Evolutionary conservation across 2,329 filamentous ascomycete species (phyloP).

Genomic region (Aspergillus sergii): DNA sequence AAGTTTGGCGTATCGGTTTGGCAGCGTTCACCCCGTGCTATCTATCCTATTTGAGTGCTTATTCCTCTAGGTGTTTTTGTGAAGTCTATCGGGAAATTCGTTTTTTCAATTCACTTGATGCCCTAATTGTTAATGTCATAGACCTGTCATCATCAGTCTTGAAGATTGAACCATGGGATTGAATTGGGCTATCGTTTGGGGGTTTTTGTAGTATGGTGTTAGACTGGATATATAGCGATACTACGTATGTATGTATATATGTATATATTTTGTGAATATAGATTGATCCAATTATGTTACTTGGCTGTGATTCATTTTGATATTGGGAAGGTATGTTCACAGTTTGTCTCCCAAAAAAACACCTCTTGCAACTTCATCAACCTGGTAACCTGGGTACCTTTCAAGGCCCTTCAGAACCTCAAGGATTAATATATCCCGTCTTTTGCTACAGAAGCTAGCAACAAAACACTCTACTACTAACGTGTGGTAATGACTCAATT

Average conservation of each 20-base stretch:
- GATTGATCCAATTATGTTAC: neutral
- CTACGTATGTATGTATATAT: constrained; percentile 5
- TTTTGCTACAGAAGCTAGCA: neutral
- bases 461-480: neutral
- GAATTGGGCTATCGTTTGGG: neutral
- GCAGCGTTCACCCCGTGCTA: constrained; percentile 9
- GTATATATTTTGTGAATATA: constrained; percentile 4
- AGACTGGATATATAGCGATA: constrained; percentile 1
- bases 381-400: too few species aligned
- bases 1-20: constrained; percentile 14
- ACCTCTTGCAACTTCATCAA: too few species aligned
- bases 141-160: constrained; percentile 9
- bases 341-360: neutral
- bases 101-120: constrained; percentile 12
- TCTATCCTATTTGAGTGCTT: constrained; percentile 3
- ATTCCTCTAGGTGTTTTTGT: constrained; percentile 7
- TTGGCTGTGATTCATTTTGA: neutral
- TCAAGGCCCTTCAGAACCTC: too few species aligned
- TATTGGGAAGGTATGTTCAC: neutral
- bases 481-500: neutral
- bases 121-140: constrained; percentile 28
- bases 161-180: neutral
- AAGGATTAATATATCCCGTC: too few species aligned
- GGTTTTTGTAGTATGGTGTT: constrained; percentile 1
- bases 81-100: constrained; percentile 3